A percentile compares a stretch with the other conserved stretches of the same genome.
phyloP scores from a whole-genome alignment of 768 basidiomycete genomes.

The Wakefieldia striispora region DNA sequence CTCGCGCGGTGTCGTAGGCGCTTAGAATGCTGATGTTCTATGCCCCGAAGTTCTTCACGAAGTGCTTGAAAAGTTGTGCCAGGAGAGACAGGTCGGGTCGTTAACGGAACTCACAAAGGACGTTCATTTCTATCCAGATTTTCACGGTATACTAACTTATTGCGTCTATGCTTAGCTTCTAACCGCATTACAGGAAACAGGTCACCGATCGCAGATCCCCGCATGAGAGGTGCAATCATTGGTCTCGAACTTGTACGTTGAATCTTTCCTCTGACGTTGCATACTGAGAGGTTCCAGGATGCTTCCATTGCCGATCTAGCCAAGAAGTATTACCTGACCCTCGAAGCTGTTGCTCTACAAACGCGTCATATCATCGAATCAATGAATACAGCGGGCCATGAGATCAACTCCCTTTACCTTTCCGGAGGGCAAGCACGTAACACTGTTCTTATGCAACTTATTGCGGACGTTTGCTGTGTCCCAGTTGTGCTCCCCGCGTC shows the following conservation, averaged over 20 bases:
- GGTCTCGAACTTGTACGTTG: constrained; percentile 73
- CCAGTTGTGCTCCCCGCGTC: constrained; percentile 81
- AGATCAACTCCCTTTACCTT: constrained; percentile 83
- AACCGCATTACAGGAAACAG: constrained; percentile 68
- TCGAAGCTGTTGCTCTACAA: constrained; percentile 92
- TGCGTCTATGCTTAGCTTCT: neutral
- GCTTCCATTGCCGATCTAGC: constrained; percentile 77
- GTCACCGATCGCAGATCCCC: constrained; percentile 93
- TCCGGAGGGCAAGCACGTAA: constrained; percentile 94
- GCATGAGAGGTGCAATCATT: constrained; percentile 88
- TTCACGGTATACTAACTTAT: constrained; percentile 60
- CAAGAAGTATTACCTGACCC: constrained; percentile 83
- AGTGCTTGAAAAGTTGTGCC: constrained; percentile 62
- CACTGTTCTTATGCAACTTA: constrained; percentile 78
- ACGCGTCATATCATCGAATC: constrained; percentile 91
- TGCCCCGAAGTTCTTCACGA: constrained; percentile 61
- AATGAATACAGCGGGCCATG: constrained; percentile 85
- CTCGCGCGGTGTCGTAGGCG: neutral
- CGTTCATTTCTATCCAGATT: constrained; percentile 92
- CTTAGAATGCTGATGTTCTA: neutral
- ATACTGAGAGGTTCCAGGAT: constrained; percentile 44
- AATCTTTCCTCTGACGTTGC: neutral
- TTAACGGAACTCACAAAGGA: constrained; percentile 87
- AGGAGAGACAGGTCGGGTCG: constrained; percentile 52
- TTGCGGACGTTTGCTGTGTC: constrained; percentile 82